phyloP scores from a whole-genome alignment of 495 filamentous ascomycete species.

The Filosporella fistucella region DNA sequence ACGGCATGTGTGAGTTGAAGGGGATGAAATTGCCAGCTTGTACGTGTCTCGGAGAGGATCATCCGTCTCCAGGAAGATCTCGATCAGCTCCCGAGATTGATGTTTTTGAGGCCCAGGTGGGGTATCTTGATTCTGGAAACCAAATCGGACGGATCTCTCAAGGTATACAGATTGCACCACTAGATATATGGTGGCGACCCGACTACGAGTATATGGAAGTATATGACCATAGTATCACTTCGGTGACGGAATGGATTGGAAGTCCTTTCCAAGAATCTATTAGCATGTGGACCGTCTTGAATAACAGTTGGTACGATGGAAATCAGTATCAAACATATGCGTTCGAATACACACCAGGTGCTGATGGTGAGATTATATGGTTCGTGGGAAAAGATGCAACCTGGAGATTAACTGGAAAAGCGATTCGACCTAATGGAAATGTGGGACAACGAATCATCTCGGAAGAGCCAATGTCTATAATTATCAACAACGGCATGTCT shows the following conservation, averaged over 20 bases:
- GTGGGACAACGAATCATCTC: slow-evolving; percentile 66
- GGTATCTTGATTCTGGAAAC: slow-evolving; percentile 41
- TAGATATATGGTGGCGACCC: slow-evolving; percentile 72
- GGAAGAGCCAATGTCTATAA: slow-evolving; percentile 62
- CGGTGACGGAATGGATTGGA: slow-evolving; percentile 64
- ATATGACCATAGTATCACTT: slow-evolving; percentile 53
- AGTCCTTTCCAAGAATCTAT: slow-evolving; percentile 70
- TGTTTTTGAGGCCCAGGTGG: slow-evolving; percentile 65
- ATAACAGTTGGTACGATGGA: slow-evolving; percentile 74
- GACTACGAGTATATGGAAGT: slow-evolving; percentile 61
- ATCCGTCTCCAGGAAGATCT: slow-evolving; percentile 66
- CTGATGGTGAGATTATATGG: slow-evolving; percentile 58
- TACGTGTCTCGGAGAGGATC: slow-evolving; percentile 60
- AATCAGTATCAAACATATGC: slow-evolving; percentile 67
- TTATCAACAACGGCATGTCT: slow-evolving; percentile 74
- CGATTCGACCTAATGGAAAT: slow-evolving; percentile 70
- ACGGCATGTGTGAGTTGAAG: slow-evolving; percentile 64
- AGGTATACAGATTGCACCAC: slow-evolving; percentile 68
- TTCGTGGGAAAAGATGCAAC: slow-evolving; percentile 60
- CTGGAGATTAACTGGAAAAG: slow-evolving; percentile 61
- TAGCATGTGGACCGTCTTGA: slow-evolving; percentile 63
- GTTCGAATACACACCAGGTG: slow-evolving; percentile 69
- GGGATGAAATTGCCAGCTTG: slow-evolving; percentile 73
- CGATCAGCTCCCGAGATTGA: slow-evolving; percentile 75
- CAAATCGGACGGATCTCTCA: slow-evolving; percentile 62